A percentile compares a stretch with the other conserved stretches of the same genome.
Evolutionary conservation across 2,329 filamentous ascomycete species (phyloP).

Genomic region (Xylaria sp.): DNA sequence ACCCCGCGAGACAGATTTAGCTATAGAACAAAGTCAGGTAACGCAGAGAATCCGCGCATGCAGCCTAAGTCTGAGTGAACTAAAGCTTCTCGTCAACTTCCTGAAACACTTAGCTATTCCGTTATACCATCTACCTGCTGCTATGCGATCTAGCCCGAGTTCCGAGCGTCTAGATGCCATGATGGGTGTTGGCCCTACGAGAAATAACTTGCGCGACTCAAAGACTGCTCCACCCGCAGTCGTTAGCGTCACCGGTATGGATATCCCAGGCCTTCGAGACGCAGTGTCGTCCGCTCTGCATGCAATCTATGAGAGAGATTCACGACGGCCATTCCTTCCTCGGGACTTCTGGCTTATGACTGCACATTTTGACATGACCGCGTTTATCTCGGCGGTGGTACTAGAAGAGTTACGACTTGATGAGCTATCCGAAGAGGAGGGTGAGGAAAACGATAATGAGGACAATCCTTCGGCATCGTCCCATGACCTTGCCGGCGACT

Average conservation of each 20-base stretch:
- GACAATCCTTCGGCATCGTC: constrained; percentile 31
- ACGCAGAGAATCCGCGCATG: constrained; percentile 62
- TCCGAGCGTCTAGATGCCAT: constrained; percentile 30
- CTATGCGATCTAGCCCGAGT: constrained; percentile 43
- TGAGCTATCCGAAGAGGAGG: constrained; percentile 67
- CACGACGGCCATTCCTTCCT: constrained; percentile 81
- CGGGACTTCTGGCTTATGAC: constrained; percentile 95
- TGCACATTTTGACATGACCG: constrained; percentile 81
- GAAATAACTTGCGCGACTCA: constrained; percentile 7
- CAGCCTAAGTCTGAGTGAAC: constrained; percentile 71
- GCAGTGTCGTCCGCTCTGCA: constrained; percentile 80
- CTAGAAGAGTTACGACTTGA: constrained; percentile 82
- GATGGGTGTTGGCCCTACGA: constrained; percentile 29
- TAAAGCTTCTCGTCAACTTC: constrained; percentile 78
- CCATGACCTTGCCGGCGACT: constrained; percentile 56
- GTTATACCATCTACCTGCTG: constrained; percentile 77
- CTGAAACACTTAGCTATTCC: constrained; percentile 91
- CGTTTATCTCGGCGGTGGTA: constrained; percentile 85
- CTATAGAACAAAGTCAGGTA: constrained; percentile 46
- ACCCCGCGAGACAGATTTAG: constrained; percentile 55
- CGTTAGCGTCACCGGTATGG: constrained; percentile 68
- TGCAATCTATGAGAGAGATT: constrained; percentile 93
- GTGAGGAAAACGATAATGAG: constrained; percentile 52
- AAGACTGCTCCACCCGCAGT: constrained; percentile 37
- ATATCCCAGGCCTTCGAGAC: constrained; percentile 77